phyloP scores from a whole-genome alignment of 2,329 filamentous ascomycete species.

The Aureobasidium namibiae region DNA sequence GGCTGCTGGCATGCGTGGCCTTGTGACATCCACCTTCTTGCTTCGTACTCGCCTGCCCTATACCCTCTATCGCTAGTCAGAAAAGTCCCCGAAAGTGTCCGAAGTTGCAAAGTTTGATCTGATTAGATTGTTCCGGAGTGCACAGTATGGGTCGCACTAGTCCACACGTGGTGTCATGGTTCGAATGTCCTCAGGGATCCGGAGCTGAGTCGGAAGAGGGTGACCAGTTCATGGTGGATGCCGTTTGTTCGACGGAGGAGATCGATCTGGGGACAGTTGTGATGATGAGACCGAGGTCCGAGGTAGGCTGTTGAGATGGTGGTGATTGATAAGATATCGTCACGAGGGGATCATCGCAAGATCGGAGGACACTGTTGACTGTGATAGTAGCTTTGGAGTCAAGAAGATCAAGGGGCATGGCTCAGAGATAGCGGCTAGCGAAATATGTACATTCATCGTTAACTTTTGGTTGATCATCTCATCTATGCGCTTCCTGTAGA shows the following conservation, averaged over 20 bases:
- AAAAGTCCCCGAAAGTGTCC: neutral
- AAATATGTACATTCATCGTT: neutral
- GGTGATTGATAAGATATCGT: neutral
- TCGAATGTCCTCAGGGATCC: neutral
- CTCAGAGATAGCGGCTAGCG: neutral
- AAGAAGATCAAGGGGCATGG: neutral
- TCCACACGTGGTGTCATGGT: neutral
- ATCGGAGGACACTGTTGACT: neutral
- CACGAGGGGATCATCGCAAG: neutral
- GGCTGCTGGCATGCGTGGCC: too few species aligned
- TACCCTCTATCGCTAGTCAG: neutral
- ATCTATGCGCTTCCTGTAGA: neutral
- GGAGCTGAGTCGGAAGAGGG: neutral
- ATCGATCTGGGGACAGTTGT: neutral
- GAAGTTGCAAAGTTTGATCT: constrained; percentile 1
- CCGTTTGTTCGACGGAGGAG: too few species aligned
- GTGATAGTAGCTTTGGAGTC: neutral
- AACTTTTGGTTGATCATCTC: neutral
- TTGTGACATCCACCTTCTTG: neutral
- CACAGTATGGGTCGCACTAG: neutral
- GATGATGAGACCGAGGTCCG: neutral
- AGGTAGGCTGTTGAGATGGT: neutral
- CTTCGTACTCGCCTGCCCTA: neutral
- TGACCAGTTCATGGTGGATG: neutral
- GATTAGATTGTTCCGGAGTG: neutral